Evolutionary conservation across 1,284 basidiomycete genomes (phyloP).

Genomic region (Pseudozyma flocculosa): DNA sequence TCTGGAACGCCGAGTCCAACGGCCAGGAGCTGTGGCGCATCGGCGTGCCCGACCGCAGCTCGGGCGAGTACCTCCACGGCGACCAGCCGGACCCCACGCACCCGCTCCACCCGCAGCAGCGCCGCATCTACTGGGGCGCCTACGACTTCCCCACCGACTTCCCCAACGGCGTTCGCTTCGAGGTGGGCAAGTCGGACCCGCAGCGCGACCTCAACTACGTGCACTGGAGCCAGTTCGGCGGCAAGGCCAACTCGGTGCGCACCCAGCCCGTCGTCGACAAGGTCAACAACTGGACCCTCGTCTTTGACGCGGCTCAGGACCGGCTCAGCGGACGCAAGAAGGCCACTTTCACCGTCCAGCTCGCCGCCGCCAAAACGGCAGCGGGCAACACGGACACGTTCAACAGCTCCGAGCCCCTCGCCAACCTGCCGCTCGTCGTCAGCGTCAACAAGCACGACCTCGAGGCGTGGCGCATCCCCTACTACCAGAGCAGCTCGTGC

Average conservation of each 20-base stretch:
- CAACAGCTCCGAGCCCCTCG: background rate
- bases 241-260: background rate
- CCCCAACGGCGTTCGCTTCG: background rate
- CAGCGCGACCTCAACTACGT: background rate
- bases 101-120: background rate
- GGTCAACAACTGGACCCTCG: background rate
- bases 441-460: background rate
- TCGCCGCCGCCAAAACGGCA: background rate
- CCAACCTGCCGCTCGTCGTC: background rate
- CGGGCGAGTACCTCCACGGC: background rate
- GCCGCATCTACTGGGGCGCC: background rate
- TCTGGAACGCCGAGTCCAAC: background rate
- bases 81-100: no score
- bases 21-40: background rate
- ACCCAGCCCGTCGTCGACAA: background rate
- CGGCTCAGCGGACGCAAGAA: background rate
- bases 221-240: background rate
- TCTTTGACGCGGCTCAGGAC: background rate
- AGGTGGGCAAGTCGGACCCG: background rate
- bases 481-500: background rate
- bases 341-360: background rate
- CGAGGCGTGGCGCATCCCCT: background rate
- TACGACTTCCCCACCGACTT: background rate
- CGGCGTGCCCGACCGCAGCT: background rate
- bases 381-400: background rate